Base-by-base conservation (phyloP, 768 basidiomycete species). In the Multifurca ochricompacta region DNA sequence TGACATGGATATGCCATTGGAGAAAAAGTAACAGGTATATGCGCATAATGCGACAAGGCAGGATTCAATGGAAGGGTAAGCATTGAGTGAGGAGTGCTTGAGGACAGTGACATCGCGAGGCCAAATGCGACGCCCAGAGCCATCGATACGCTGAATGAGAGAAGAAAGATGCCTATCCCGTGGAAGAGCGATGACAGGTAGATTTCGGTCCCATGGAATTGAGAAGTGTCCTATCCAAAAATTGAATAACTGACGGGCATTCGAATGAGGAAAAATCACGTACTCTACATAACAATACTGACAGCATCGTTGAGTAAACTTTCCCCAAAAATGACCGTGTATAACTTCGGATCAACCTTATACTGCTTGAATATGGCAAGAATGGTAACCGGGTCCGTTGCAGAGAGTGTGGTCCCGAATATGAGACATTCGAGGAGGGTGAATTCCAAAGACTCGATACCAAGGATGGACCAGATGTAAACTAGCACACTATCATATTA, bases 221-320 rank as follows among this genome's bases (percentile, higher is more conserved):
- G 88, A 7, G 87, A 85, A 97, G 73, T 0, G 95, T 97, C 69
- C 93, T 97, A 64, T 43, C 53, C 7, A 25, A 37, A 45, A 19
- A 18, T 23, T 50, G 21, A 56, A 5, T 13, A 23, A n/a, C n/a
- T 9, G 42, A 35, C 31, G 7, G 2, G 18, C 10, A 21, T 34
- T 21, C 19, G 23, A 4, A 14, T 30, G 46, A 14, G 44, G 30
- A 35, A 14, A 18, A 6, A 28, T 2, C 56, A 87, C 93, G 76
- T 68, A 97, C 93, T 99, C 96, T 98, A 98, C 89, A 99, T 93
- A 69, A 98, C 94, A 74, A 98, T 98, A 78, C 91, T 92, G 65
- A 98, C 96, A 18, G 96, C 96, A 75, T 99, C 96, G 71, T 99
- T 99, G 56, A 99, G 72, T 54, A 99, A 77, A 70, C 85, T 89